Evolutionary conservation across 441 rosid genomes (phyloP).

Genomic region (Flueggea neowawraea): DNA sequence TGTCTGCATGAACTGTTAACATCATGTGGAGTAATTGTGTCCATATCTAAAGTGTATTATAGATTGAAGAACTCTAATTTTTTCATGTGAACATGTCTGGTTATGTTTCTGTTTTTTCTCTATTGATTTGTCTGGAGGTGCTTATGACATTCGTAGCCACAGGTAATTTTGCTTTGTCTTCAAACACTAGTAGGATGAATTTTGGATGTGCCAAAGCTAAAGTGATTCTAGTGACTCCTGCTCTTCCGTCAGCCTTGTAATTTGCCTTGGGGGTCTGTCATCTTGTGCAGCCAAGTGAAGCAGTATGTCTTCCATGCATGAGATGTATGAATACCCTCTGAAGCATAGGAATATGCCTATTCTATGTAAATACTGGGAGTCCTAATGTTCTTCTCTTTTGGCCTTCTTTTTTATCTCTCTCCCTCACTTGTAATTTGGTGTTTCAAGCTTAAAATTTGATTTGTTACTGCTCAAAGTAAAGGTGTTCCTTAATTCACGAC

Average conservation of each 20-base stretch:
- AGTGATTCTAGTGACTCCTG: slow-evolving; percentile 5
- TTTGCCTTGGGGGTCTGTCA: slow-evolving; percentile 29
- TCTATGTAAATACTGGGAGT: slow-evolving; percentile 13
- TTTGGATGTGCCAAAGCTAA: neutral
- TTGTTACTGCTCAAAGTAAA: no score
- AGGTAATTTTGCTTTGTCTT: neutral
- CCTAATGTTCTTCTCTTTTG: slow-evolving; percentile 7
- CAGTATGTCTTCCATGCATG: slow-evolving; percentile 26
- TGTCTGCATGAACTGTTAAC: no score
- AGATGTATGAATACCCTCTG: slow-evolving; percentile 23
- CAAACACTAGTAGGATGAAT: neutral
- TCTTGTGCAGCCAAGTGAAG: slow-evolving; percentile 25
- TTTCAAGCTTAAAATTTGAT: no score
- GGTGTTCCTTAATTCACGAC: no score
- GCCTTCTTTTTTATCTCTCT: slow-evolving; percentile 2
- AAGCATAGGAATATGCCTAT: slow-evolving; percentile 9
- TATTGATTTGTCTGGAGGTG: no score
- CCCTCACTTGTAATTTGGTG: no score
- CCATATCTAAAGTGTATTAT: no score
- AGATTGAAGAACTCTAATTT: no score
- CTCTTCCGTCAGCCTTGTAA: slow-evolving; percentile 38
- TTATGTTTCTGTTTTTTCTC: no score
- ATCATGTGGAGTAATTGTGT: no score
- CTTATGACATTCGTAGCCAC: neutral
- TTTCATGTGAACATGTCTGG: no score